Evolutionary conservation across 257 asterid genomes (phyloP), one percentile per base, ranked within the genome.

Genomic region (Penstemon davidsonii): DNA sequence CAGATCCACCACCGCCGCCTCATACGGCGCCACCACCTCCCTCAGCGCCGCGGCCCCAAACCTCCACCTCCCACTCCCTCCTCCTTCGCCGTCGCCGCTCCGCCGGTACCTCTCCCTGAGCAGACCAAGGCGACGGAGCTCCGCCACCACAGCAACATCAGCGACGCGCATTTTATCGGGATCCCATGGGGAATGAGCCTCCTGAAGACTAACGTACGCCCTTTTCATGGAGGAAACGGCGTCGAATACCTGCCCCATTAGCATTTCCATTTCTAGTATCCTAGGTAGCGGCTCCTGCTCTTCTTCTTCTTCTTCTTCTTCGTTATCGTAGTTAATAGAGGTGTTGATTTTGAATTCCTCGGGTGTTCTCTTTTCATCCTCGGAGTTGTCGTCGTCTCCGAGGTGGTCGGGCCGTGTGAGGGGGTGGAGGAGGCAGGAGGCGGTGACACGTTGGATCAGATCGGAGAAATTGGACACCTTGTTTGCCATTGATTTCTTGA

Each of bases 1-100:
- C 84, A 94, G 73, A 63, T 91, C 96, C 64, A 81, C 94, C 85
- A 90, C 80, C 74, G 92, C 87, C 68, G 86, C 92, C 75, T 90
- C 99, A 75, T 93, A 93, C 73, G 99, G 99, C 70, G 99, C 99
- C 79, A 93, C 99, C 72, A 88, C 94, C 73, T 93, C 96, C 78
- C 96, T 68, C 73, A 90, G 72, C 18, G 95, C 85, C 72, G 95
- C 91, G 52, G 88, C 82, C 58, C 96, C 96, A 2, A 85, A 65
- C 56, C 83, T 84, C 87, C 88, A 70, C 71, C 76, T 66, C 46
- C 84, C 82, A 4, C 78, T 70, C 13, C 76, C 74, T 7, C 73
- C 81, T 3, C 73, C 80, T 9, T 75, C 81, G 8, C 83, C 79
- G 1, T 72, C 79, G 12, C 38, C 77, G 67, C 86, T 79, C 68